phyloP scores from a whole-genome alignment of 23 red algal species.

The Pyropia yezoensis region DNA sequence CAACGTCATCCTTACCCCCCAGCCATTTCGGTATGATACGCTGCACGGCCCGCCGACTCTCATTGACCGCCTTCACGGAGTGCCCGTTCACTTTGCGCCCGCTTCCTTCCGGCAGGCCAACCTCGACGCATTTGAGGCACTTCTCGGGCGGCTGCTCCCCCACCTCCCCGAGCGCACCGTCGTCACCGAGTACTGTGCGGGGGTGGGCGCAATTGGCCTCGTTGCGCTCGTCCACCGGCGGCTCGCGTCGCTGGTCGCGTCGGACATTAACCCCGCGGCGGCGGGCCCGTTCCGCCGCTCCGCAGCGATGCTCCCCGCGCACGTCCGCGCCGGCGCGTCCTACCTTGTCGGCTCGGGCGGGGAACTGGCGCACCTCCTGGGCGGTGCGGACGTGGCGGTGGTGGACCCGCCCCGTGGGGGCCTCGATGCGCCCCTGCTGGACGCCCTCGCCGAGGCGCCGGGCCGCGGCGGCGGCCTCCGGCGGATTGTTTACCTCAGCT shows the following conservation, averaged over 20 bases:
- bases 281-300: slow-evolving; percentile 35
- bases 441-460: slow-evolving; percentile 15
- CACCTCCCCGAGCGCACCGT: slow-evolving; percentile 23
- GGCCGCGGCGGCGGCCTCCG: neutral
- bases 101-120: slow-evolving; percentile 63
- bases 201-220: slow-evolving; percentile 72
- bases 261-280: slow-evolving; percentile 39
- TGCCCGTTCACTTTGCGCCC: slow-evolving; percentile 39
- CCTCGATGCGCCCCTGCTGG: slow-evolving; percentile 32
- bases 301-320: neutral
- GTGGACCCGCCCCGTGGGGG: slow-evolving; percentile 75
- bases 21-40: slow-evolving; percentile 25
- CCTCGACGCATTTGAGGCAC: slow-evolving; percentile 60
- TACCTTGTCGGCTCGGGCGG: slow-evolving; percentile 39
- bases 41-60: slow-evolving; percentile 11
- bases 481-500: slow-evolving; percentile 73
- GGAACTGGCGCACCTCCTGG: slow-evolving; percentile 31
- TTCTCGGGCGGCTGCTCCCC: slow-evolving; percentile 27
- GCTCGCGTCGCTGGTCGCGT: slow-evolving; percentile 20
- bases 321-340: slow-evolving; percentile 2
- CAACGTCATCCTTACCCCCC: slow-evolving; percentile 34
- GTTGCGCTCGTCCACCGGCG: slow-evolving; percentile 18
- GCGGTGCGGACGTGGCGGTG: slow-evolving; percentile 36
- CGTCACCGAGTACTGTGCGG: slow-evolving; percentile 78
- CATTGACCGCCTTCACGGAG: slow-evolving; percentile 20